phyloP scores from a whole-genome alignment of 805 yeast species.

The Ogataea chonburiensis region DNA sequence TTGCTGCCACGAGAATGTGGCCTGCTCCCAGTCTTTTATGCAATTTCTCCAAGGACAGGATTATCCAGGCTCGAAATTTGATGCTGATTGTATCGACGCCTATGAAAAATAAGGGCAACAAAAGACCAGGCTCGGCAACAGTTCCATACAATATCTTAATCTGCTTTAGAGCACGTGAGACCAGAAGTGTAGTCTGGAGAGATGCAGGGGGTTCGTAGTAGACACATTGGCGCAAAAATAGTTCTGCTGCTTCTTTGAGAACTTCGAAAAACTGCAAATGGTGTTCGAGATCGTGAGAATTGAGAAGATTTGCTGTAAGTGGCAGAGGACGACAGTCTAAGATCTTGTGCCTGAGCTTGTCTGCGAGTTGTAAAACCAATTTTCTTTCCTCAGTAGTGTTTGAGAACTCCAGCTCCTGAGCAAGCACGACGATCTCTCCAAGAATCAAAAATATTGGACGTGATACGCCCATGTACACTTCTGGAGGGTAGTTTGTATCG shows the following conservation, averaged over 20 bases:
- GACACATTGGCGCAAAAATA: constrained; percentile 9
- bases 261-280: constrained; percentile 11
- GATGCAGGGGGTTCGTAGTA: constrained; percentile 7
- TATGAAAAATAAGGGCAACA: constrained; percentile 10
- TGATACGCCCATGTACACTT: constrained; percentile 12
- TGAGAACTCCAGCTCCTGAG: neutral
- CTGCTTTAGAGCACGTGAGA: constrained; percentile 1
- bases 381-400: constrained; percentile 2
- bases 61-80: constrained; percentile 5
- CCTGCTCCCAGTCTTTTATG: constrained; percentile 10
- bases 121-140: constrained; percentile 8
- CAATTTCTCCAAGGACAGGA: constrained; percentile 3
- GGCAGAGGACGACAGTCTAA: constrained; percentile 6
- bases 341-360: constrained; percentile 1
- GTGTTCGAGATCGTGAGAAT: constrained; percentile 6
- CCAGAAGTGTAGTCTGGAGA: constrained; percentile 8
- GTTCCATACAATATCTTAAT: constrained; percentile 7
- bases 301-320: constrained; percentile 5
- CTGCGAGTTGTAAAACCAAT: neutral
- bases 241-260: constrained; percentile 5
- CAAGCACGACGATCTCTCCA: constrained; percentile 7
- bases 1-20: constrained; percentile 5
- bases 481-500: constrained; percentile 4
- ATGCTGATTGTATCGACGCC: constrained; percentile 12
- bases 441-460: constrained; percentile 9